phyloP scores from a whole-genome alignment of 495 filamentous ascomycete genomes.

The Penicillium argentinense region DNA sequence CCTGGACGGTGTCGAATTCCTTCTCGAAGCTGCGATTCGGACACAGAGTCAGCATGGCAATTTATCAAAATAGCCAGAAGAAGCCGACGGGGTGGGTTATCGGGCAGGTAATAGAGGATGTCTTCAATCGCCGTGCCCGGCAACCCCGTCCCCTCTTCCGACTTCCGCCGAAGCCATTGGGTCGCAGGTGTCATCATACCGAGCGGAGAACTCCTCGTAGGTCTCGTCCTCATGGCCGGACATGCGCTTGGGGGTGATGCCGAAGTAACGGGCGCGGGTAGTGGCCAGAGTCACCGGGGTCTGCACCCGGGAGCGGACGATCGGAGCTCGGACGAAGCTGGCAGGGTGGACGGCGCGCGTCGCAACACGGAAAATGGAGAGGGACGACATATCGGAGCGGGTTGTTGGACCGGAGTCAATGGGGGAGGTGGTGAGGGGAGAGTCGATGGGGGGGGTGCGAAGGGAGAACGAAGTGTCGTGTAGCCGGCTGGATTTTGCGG shows the following conservation, averaged over 20 bases:
- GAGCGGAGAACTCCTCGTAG: slow-evolving; percentile 97
- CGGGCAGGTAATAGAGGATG: slow-evolving; percentile 13
- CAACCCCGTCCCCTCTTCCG: slow-evolving; percentile 8
- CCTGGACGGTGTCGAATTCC: slow-evolving; percentile 95
- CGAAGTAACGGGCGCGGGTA: slow-evolving; percentile 61
- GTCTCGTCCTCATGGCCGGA: slow-evolving; percentile 81
- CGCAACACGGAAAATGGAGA: slow-evolving; percentile 68
- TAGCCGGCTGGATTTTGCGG: slow-evolving; percentile 47
- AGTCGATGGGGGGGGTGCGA: slow-evolving; percentile 31
- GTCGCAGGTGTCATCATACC: slow-evolving; percentile 60
- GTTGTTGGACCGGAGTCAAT: slow-evolving; percentile 30
- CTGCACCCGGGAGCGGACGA: slow-evolving; percentile 58
- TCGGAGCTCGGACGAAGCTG: slow-evolving; percentile 58
- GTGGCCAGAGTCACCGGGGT: slow-evolving; percentile 50
- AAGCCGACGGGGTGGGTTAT: slow-evolving; percentile 6
- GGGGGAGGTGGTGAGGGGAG: slow-evolving; percentile 33
- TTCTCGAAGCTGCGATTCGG: slow-evolving; percentile 82
- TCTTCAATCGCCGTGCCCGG: background rate
- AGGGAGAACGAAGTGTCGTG: slow-evolving; percentile 36
- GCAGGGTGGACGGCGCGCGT: slow-evolving; percentile 63
- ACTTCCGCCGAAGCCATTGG: slow-evolving; percentile 28
- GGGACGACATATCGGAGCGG: slow-evolving; percentile 59
- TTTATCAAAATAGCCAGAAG: slow-evolving; percentile 5
- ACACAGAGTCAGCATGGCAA: slow-evolving; percentile 17
- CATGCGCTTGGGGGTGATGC: slow-evolving; percentile 60